A percentile compares a stretch with the other conserved stretches of the same genome.
Conservation (phyloP, 1,284 basidiomycete species). For the Vanrija humicola region DNA sequence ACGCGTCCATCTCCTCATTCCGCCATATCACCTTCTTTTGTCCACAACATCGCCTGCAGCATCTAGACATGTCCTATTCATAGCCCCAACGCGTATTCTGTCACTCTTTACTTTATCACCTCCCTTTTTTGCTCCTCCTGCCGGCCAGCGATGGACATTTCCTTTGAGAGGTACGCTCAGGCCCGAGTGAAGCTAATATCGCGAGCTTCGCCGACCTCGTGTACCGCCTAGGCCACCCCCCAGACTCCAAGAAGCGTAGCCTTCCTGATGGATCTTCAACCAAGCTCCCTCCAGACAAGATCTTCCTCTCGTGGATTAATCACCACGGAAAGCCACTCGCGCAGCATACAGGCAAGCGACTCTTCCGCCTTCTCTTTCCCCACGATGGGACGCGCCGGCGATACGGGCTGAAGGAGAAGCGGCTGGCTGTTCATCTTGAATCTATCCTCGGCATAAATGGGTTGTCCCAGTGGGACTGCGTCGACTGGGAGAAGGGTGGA, state of each 20-base stretch:
- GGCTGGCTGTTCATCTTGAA: slow-evolving; percentile 58
- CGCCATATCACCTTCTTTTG: not conserved
- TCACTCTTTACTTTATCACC: not conserved
- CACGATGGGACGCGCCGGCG: slow-evolving; percentile 66
- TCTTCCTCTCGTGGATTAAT: slow-evolving; percentile 40
- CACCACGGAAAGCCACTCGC: slow-evolving; percentile 28
- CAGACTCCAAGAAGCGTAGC: slow-evolving; percentile 8
- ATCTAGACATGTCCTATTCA: too few relatives aligned
- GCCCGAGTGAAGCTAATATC: not conserved
- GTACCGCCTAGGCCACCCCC: slow-evolving; percentile 35
- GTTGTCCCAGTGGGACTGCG: slow-evolving; percentile 56
- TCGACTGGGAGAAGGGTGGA: slow-evolving; percentile 16
- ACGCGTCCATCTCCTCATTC: not conserved
- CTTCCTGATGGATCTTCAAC: not conserved
- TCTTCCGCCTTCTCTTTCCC: slow-evolving; percentile 75
- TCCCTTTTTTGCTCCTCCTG: not conserved
- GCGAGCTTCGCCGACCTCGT: slow-evolving; percentile 34
- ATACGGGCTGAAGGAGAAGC: slow-evolving; percentile 68
- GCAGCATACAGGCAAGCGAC: slow-evolving; percentile 31
- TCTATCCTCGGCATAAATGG: slow-evolving; percentile 53
- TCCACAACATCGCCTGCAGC: not conserved
- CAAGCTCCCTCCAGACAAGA: slow-evolving; percentile 15
- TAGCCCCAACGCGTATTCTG: not conserved
- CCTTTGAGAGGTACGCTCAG: slow-evolving; percentile 28
- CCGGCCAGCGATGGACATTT: slow-evolving; percentile 25